Base-by-base conservation (phyloP, 179 eudicot species). In the Nepenthes alata region DNA sequence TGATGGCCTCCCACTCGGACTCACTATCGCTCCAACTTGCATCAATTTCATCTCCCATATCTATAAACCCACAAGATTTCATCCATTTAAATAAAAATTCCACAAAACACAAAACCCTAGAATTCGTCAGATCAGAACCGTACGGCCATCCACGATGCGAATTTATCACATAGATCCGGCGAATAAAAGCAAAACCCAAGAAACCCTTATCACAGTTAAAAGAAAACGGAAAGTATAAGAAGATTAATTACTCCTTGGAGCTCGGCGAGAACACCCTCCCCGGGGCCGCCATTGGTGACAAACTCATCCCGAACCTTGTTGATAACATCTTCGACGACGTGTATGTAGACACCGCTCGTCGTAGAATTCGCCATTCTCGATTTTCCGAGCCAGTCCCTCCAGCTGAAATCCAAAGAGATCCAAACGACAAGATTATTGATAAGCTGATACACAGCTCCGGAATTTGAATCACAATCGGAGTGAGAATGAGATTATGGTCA, bases 1-100 rank as follows among this genome's bases (percentile, higher is more conserved):
- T 1, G 86, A 47, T 13, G 87, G 78, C 76, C 96, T 78, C 48
- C 85, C 95, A 57, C 79, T 83, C 11, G 83, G 93, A 49, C 80
- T 88, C 72, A 81, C 54, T 53, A 91, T 75, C 1, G 88, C 95
- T 55, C 93, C 97, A 36, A 84, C 88, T 70, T 81, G 86, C 85
- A 89, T 86, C 98, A 93, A 78, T 37, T 89, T 93, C 78, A 80
- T 11, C 67, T 93, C 98, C 98, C 97, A 93, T 34, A 85, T 14
- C 98, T 93, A 73, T 38, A 59, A 64, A 47, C 16, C 55, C 62
- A 25, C 37, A 14, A 50, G 35, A 48, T 35, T 6, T 2, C 39
- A 25, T 25, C 58, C 3, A 35, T 55, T 25, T 34, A 55, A 13
- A 52, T 11, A 13, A 7, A 49, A 63, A 35, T 75, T 66, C 82